phyloP scores from a whole-genome alignment of 441 rosid genomes.

The Jatropha podagrica region DNA sequence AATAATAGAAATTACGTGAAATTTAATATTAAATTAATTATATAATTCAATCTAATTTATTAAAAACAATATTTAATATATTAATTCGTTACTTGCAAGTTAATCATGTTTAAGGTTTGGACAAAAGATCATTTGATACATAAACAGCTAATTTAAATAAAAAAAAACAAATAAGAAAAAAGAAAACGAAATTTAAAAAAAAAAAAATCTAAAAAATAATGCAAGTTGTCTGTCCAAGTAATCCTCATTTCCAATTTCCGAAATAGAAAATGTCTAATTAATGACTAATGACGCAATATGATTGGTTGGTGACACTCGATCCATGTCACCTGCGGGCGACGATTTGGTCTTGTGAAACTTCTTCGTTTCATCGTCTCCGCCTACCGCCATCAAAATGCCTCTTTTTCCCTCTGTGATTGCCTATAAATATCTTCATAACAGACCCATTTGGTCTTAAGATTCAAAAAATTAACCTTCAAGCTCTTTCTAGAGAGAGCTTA shows the following conservation, averaged over 20 bases:
- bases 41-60: no score
- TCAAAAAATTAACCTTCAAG: not conserved
- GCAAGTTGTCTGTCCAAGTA: not conserved
- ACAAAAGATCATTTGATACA: no score
- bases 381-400: slow-evolving; percentile 23
- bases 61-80: no score
- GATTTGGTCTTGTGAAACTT: not conserved
- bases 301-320: not conserved
- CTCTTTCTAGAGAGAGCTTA: slow-evolving; percentile 13
- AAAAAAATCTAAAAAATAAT: no score
- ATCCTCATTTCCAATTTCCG: not conserved
- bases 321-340: not conserved
- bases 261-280: not conserved
- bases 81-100: no score
- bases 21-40: no score
- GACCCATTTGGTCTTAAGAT: slow-evolving; percentile 2
- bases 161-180: no score
- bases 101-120: no score
- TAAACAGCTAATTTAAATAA: no score
- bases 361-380: slow-evolving; percentile 26
- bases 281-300: not conserved
- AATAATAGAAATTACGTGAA: no score
- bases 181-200: no score
- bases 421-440: slow-evolving; percentile 17
- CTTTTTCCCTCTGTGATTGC: not conserved